Percentiles rank a stretch among this genome's conserved stretches.
phyloP scores from a whole-genome alignment of 495 filamentous ascomycete species.

The Bryoglossum gracile region DNA sequence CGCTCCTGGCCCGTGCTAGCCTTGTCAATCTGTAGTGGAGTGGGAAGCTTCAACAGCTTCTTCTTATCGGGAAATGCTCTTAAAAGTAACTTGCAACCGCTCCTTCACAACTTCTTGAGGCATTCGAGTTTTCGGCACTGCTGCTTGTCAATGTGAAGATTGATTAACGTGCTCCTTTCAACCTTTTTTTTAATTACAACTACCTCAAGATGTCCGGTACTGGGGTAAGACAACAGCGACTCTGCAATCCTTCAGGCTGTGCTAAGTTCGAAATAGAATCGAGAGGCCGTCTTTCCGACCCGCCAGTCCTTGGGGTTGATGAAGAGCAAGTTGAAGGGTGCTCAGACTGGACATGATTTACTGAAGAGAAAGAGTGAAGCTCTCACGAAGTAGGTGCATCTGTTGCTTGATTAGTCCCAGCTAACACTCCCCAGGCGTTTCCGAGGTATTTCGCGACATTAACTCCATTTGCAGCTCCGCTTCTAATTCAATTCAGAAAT shows the following conservation, averaged over 20 bases:
- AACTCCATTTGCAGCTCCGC: background rate
- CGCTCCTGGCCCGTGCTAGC: no score
- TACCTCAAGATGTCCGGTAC: conserved; percentile 50
- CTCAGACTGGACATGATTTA: conserved; percentile 79
- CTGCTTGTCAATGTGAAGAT: no score
- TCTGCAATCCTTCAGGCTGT: background rate
- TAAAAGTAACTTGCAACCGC: background rate
- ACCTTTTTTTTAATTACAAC: no score
- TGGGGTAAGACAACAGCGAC: conserved; percentile 40
- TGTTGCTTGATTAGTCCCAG: background rate
- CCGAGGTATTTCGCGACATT: conserved; percentile 52
- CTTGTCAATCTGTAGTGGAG: no score
- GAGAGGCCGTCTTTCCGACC: conserved; percentile 96
- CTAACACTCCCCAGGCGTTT: conserved; percentile 55
- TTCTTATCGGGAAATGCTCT: conserved; percentile 1
- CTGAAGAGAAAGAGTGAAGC: conserved; percentile 92
- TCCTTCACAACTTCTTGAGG: background rate
- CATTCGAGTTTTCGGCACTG: background rate
- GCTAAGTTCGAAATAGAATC: conserved; percentile 44
- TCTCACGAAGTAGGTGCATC: conserved; percentile 64
- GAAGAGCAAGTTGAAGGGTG: conserved; percentile 98
- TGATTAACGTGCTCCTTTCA: no score
- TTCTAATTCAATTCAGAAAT: conserved; percentile 58
- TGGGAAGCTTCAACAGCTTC: conserved; percentile 17
- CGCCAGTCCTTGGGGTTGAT: conserved; percentile 93